Base-by-base conservation (phyloP, 176 grass and related monocot genomes). In the Chrysopogon serrulatus region DNA sequence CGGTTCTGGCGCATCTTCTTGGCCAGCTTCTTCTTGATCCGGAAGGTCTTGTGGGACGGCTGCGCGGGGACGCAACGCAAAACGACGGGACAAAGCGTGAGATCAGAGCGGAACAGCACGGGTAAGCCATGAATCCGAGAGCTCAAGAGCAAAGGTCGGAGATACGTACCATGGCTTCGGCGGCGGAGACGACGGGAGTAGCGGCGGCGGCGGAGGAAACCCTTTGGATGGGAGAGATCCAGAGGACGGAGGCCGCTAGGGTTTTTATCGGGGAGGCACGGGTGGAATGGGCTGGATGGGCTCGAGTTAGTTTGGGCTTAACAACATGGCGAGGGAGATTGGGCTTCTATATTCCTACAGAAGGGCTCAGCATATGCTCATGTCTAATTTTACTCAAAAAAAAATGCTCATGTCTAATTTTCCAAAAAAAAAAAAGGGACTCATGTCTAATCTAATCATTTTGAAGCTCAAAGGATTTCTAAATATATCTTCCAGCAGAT, bases 1-100 rank as follows among this genome's bases (percentile, higher is more conserved):
- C 94, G 94, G 83, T 97, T 97, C 92, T 97, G 94, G 79, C 94
- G 87, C 94, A 86, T 83, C 89, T 94, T 97, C 92, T 94, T 94
- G 47, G 91, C 94, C 87, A 94, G 85, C 87, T 97, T 97, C 87
- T 90, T 88, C 90, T 97, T 97, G 85, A 97, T 92, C 79, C 30
- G 81, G 87, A 97, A 97, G 74, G 94, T 94, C 92, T 97, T 97
- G 92, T 94, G 94, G 34, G 94, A 97, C 72, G 94, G 94, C 94
- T 97, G 76, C 24, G 63, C 12, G 24, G 45, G 41, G 31, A 79
- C 3, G 49, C n/a, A 53, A 53, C 3, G 44, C 44, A 76, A 51
- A 8, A 68, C 33, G 47, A 57, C 12, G 18, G 4, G 18, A 21
- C 6, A 27, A 16, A 69, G 4, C 65, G 71, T 73, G 1, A 0